These are phyloP conservation scores for Metschnikowia cubensis DNA, from an alignment of 805 yeast genomes.

Conservation along the genomic window DNA sequence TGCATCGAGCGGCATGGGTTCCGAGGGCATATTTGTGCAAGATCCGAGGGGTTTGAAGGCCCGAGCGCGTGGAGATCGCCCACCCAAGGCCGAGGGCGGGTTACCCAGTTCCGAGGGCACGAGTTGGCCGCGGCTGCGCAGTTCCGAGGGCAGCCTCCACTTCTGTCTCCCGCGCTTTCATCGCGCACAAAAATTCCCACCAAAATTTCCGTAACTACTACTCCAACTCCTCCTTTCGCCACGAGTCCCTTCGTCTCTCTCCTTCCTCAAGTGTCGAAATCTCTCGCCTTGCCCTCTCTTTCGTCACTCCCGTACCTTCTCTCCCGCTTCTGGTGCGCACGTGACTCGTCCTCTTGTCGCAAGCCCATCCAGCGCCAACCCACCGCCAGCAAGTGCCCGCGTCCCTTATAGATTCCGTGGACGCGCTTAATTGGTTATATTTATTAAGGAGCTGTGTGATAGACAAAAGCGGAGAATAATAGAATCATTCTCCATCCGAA, in stretches of 20 bases:
- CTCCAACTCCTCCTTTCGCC: not conserved
- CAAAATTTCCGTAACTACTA: slow-evolving; percentile 1
- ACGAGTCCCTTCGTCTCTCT: not conserved
- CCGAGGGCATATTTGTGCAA: not conserved
- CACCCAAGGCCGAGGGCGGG: not conserved
- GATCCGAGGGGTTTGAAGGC: not conserved
- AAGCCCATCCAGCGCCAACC: not conserved
- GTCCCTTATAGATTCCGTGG: not conserved
- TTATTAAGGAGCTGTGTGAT: not conserved
- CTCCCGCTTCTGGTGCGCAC: not conserved
- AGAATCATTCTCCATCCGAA: too few relatives aligned
- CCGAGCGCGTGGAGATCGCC: not conserved
- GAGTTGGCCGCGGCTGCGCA: not conserved
- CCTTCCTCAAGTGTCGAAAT: not conserved
- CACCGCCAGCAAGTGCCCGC: not conserved
- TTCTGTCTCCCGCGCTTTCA: slow-evolving; percentile 1
- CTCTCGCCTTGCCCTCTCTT: not conserved
- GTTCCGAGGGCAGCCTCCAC: not conserved
- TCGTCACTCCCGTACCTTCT: not conserved
- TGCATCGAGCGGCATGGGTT: not conserved
- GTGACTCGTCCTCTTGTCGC: not conserved
- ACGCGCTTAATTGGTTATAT: not conserved
- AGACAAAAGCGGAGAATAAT: too few relatives aligned
- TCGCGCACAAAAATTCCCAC: slow-evolving; percentile 5
- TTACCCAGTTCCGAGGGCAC: not conserved